These are phyloP conservation scores for Stenogyne calaminthoides DNA, from an alignment of 305 asterid genomes.

Conservation along the genomic window DNA sequence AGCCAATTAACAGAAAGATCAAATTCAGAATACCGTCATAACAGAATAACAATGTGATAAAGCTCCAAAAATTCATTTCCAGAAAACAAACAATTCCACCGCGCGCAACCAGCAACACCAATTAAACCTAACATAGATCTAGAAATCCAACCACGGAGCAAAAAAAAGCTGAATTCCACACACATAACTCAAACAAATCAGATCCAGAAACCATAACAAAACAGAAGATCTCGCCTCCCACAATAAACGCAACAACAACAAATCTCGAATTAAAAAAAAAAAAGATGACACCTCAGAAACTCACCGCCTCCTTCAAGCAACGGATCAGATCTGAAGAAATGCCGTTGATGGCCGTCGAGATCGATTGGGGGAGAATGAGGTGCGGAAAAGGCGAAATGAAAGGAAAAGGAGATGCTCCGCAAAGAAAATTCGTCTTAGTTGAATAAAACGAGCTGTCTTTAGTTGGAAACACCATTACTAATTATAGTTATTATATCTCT, in stretches of 20 bases:
- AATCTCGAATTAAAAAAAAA: neutral
- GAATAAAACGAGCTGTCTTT: constrained; percentile 42
- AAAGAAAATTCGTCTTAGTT: constrained; percentile 38
- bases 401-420: constrained; percentile 28
- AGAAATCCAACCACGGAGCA: neutral
- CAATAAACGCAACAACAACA: constrained; percentile 17
- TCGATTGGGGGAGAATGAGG: constrained; percentile 14
- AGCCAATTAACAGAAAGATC: neutral
- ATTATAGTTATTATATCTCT: constrained; percentile 16
- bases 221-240: constrained; percentile 25
- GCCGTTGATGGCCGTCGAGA: constrained; percentile 37
- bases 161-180: constrained; percentile 11
- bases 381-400: constrained; percentile 29
- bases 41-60: constrained; percentile 20
- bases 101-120: constrained; percentile 3
- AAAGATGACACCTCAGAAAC: constrained; percentile 22
- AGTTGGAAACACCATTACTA: constrained; percentile 31
- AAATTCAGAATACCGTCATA: neutral
- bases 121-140: constrained; percentile 29
- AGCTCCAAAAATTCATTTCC: neutral
- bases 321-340: constrained; percentile 36
- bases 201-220: constrained; percentile 30
- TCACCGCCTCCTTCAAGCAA: constrained; percentile 25
- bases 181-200: constrained; percentile 18
- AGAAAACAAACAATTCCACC: constrained; percentile 10